Base-by-base conservation (phyloP, 108 stramenopile species). In the Nitzschia palea region DNA sequence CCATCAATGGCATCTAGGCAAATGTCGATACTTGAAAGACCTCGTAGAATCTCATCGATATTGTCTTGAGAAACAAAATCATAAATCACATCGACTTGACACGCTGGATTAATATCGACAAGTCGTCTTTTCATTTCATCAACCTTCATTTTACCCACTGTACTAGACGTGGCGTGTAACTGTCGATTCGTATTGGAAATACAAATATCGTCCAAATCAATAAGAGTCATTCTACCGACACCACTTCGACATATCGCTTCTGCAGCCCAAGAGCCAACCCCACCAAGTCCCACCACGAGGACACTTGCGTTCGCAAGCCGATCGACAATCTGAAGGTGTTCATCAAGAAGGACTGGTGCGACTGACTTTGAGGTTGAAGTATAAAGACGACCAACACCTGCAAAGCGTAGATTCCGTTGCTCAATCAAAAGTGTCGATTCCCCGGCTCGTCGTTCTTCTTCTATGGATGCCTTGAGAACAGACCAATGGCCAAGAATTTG, bases 181-280 rank as follows among this genome's bases (percentile, higher is more conserved):
- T 94, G 93, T 56, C 93, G 84, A 62, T 94, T 94, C 33, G 86
- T 90, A 48, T 94, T 94, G 73, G 76, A 76, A 14, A 88, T 81
- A 65, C 93, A 94, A 57, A 94, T 86, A 50, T 94, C 93, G 47
- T 94, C 93, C 12, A 89, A 51, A 65, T 94, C 93, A 37, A 94
- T 74, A 31, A 94, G 65, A 1, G 87, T 73, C 3, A 94, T 29
- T 43, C 79, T 75, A 17, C 89, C 93, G 6, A 94, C 69, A n/a
- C 93, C 93, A 67, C 81, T 83, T 8, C 93, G 86, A 37, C 77
- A 83, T 10, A 94, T 56, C 15, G 93, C 89, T 70, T 94, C 93
- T 4, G 93, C 89, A 17, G 86, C 84, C 89, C 89, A 94, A 9
- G 85, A 86, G 30, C 93, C 93, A 14, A 94, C 93, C 23, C 93